A percentile compares a stretch with the other conserved stretches of the same genome.
These are phyloP conservation scores for Suaeda aralocaspica DNA, from an alignment of 148 eudicot genomes.

Conservation along the genomic window DNA sequence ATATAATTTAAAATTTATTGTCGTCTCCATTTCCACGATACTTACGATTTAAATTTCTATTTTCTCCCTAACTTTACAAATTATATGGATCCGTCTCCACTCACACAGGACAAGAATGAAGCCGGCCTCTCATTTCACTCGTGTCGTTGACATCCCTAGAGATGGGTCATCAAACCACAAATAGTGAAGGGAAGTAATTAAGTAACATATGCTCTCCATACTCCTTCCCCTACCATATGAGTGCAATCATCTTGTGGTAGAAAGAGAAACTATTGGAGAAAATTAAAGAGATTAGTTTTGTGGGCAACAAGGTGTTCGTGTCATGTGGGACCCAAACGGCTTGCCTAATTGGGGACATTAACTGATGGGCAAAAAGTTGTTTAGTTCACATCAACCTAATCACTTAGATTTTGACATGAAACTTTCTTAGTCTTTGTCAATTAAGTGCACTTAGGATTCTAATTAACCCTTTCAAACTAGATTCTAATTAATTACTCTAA, in stretches of 20 bases:
- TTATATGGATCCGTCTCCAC: too few relatives aligned
- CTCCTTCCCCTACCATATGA: conserved; percentile 16
- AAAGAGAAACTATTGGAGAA: conserved; percentile 5
- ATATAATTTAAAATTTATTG: too few relatives aligned
- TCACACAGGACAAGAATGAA: too few relatives aligned
- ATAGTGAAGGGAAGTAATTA: conserved; percentile 2
- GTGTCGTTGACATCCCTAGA: too few relatives aligned
- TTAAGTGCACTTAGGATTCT: conserved; percentile 30
- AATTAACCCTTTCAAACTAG: conserved; percentile 14
- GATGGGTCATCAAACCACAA: too few relatives aligned
- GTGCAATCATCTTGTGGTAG: conserved; percentile 27
- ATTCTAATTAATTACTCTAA: conserved; percentile 3
- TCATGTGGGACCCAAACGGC: conserved; percentile 32
- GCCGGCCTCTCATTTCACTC: too few relatives aligned
- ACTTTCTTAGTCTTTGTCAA: conserved; percentile 28
- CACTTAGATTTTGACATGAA: conserved; percentile 25
- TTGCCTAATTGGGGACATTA: conserved; percentile 41
- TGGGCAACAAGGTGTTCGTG: conserved; percentile 31
- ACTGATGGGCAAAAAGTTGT: conserved; percentile 36
- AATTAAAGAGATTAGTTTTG: conserved; percentile 6
- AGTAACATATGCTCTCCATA: conserved; percentile 20
- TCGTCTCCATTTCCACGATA: too few relatives aligned
- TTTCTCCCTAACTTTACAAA: too few relatives aligned
- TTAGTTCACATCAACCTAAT: conserved; percentile 30
- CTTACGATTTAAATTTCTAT: too few relatives aligned